Conservation (phyloP, 805 yeast species). For the Teunomyces panamensis region DNA sequence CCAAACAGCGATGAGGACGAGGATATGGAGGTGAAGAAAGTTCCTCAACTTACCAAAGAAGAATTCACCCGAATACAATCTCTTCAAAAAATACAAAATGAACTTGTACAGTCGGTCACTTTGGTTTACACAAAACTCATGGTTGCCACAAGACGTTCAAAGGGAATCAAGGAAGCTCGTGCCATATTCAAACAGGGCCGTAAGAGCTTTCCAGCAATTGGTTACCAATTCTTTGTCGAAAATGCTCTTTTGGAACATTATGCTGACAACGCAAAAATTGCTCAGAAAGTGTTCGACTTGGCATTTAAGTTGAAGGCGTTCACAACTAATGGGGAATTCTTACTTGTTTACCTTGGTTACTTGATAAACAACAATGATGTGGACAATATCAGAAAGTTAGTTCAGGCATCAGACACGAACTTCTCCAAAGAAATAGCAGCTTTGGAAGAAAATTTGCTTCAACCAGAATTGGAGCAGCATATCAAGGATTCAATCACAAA, state of each 20-base stretch:
- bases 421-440: slow-evolving; percentile 34
- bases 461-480: slow-evolving; percentile 41
- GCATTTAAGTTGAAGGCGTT: slow-evolving; percentile 57
- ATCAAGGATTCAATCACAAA: slow-evolving; percentile 33
- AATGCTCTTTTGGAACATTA: slow-evolving; percentile 80
- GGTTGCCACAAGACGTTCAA: slow-evolving; percentile 66
- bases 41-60: slow-evolving; percentile 14
- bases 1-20: slow-evolving; percentile 12
- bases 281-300: slow-evolving; percentile 72
- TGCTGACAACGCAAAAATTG: slow-evolving; percentile 63
- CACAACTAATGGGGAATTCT: slow-evolving; percentile 55
- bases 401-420: slow-evolving; percentile 71
- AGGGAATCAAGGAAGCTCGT: slow-evolving; percentile 73
- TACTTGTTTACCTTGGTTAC: slow-evolving; percentile 69
- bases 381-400: slow-evolving; percentile 73
- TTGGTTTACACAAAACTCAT: slow-evolving; percentile 65
- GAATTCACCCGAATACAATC: slow-evolving; percentile 13
- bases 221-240: slow-evolving; percentile 76
- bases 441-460: slow-evolving; percentile 20
- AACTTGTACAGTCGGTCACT: slow-evolving; percentile 46
- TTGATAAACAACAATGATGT: slow-evolving; percentile 65
- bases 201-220: slow-evolving; percentile 51
- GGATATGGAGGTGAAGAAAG: slow-evolving; percentile 11
- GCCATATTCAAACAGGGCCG: slow-evolving; percentile 67
- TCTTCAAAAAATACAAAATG: slow-evolving; percentile 20